A percentile compares a stretch with the other conserved stretches of the same genome.
phyloP scores from a whole-genome alignment of 768 basidiomycete species.

The Mycena metata region DNA sequence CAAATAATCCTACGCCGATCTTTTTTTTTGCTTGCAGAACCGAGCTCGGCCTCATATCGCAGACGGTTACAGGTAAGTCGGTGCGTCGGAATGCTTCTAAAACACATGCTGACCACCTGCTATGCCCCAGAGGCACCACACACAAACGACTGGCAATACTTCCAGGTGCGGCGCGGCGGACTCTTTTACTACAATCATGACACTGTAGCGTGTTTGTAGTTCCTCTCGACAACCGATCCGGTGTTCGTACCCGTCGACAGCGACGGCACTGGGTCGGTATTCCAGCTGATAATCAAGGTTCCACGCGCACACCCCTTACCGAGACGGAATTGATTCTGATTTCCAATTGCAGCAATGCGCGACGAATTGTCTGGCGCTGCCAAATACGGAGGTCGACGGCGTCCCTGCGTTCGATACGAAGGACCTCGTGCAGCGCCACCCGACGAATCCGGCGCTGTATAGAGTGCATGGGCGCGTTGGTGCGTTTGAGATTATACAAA shows the following conservation, averaged over 20 bases:
- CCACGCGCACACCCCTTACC: background rate
- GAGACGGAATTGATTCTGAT: background rate
- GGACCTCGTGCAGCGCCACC: slow-evolving; percentile 16
- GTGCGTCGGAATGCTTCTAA: too few species aligned
- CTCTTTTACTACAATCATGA: background rate
- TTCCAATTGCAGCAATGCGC: slow-evolving; percentile 8
- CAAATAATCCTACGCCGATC: background rate
- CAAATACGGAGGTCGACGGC: slow-evolving; percentile 15
- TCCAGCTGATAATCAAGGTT: slow-evolving; percentile 25
- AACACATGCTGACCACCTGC: too few species aligned
- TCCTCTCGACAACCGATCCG: background rate
- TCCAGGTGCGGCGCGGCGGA: slow-evolving; percentile 9
- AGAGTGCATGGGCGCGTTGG: slow-evolving; percentile 17
- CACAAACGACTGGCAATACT: slow-evolving; percentile 19
- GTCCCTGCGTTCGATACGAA: slow-evolving; percentile 15
- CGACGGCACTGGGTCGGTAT: slow-evolving; percentile 14
- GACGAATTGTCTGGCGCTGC: slow-evolving; percentile 4
- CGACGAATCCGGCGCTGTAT: slow-evolving; percentile 4
- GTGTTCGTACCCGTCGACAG: slow-evolving; percentile 22
- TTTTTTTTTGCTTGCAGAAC: background rate
- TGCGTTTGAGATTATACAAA: background rate
- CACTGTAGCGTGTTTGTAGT: background rate
- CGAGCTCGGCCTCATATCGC: slow-evolving; percentile 5
- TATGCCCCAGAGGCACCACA: too few species aligned
- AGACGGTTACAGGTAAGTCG: background rate